A percentile compares a stretch with the other conserved stretches of the same genome.
phyloP scores from a whole-genome alignment of 2,329 filamentous ascomycete genomes.

The Colletotrichum sp. region DNA sequence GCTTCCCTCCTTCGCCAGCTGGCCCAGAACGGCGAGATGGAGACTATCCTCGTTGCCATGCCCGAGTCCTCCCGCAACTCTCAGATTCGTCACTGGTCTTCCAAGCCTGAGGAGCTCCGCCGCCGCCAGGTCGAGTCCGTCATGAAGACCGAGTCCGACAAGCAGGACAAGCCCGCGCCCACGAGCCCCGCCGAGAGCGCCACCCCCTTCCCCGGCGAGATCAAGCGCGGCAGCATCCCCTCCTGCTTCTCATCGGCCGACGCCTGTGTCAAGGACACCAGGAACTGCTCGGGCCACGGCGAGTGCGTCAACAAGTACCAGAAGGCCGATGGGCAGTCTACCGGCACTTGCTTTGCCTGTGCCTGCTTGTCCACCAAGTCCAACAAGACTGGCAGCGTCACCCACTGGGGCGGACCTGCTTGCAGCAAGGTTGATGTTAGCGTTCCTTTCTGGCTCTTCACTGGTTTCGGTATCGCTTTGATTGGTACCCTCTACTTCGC shows the following conservation, averaged over 20 bases:
- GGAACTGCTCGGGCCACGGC: slow-evolving; percentile 84
- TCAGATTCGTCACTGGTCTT: slow-evolving; percentile 43
- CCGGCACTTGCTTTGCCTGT: slow-evolving; percentile 76
- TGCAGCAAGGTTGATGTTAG: slow-evolving; percentile 95
- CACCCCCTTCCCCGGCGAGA: slow-evolving; percentile 37
- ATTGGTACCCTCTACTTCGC: slow-evolving; percentile 71
- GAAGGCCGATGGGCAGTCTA: slow-evolving; percentile 41
- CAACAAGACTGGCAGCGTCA: slow-evolving; percentile 61
- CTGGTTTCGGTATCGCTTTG: slow-evolving; percentile 74
- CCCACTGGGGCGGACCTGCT: slow-evolving; percentile 81
- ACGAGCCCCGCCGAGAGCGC: slow-evolving; percentile 17
- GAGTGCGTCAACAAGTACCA: slow-evolving; percentile 72
- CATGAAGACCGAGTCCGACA: slow-evolving; percentile 35
- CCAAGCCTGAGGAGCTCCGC: slow-evolving; percentile 46
- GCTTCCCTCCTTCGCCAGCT: slow-evolving; percentile 50
- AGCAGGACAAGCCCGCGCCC: slow-evolving; percentile 24
- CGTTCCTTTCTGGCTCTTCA: slow-evolving; percentile 86
- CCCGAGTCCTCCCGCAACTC: slow-evolving; percentile 48
- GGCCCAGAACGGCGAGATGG: slow-evolving; percentile 54
- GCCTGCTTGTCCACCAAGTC: slow-evolving; percentile 68
- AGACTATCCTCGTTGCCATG: slow-evolving; percentile 62
- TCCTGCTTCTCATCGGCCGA: slow-evolving; percentile 77
- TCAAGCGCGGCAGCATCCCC: slow-evolving; percentile 57
- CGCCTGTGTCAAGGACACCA: slow-evolving; percentile 72
- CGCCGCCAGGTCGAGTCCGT: slow-evolving; percentile 55